Base-by-base conservation (phyloP, 768 basidiomycete species). In the Mycena crocata region DNA sequence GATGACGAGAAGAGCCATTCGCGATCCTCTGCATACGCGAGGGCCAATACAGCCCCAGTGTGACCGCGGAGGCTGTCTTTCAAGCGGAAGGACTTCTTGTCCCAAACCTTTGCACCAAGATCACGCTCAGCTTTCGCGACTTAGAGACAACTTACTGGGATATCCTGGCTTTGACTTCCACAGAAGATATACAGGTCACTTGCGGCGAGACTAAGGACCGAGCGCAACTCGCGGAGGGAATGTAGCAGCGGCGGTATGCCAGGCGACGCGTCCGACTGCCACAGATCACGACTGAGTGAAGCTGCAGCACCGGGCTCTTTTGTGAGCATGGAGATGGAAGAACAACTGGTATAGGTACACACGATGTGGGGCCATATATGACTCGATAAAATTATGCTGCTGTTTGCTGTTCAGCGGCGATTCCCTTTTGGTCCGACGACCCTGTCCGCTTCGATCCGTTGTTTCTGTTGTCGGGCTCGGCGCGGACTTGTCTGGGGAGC, bases 1-100 rank as follows among this genome's bases (percentile, higher is more conserved):
- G 94, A 95, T 6, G 94, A 91, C 69, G 95, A 97, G 73, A 98
- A 93, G 30, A 98, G 75, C 95, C 95, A 97, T 49, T 86, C 82
- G 73, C 89, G 90, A 59, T 93, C 90, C 58, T 86, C 79, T 9
- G 90, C 92, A 67, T 92, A 87, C 71, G 92, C 90, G 50, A 98
- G 81, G 12, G 90, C 90, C 24, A 98, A 83, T 2, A 98, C 90
- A 67, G 93, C 93, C 9, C 92, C 94, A 0, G 90, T 90, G 75
- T 97, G 96, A 3, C 95, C 96, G 21, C 85, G 81, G 14, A 97
- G 84, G 17, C 87, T 89, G 32, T 86, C 84, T 73, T 89, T 88
- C 32, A 93, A 82, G 4, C 86, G 86, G 66, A 93, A 91, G 0
- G 90, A 86, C 39, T 80, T 79, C 73, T 92, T 90, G 74, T 93